Percentiles rank a stretch among this genome's conserved stretches.
These are phyloP conservation scores for Cnidoscolus chayamansa DNA, from an alignment of 441 rosid genomes.

Conservation along the genomic window DNA sequence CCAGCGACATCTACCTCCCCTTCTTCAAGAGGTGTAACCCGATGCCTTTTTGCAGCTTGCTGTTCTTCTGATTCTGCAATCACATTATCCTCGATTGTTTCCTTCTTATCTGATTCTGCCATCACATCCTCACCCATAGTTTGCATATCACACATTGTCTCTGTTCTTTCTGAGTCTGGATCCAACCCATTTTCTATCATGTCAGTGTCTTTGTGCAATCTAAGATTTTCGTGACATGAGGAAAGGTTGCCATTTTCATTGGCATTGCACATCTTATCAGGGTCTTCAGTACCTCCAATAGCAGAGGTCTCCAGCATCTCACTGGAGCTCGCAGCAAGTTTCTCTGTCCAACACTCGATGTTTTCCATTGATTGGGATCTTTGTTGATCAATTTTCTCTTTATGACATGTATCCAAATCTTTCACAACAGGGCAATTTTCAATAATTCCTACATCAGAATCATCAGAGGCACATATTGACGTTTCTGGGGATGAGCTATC, in stretches of 20 bases:
- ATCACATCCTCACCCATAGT: conserved; percentile 15
- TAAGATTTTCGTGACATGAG: conserved; percentile 26
- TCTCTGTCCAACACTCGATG: conserved; percentile 30
- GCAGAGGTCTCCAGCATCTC: conserved; percentile 27
- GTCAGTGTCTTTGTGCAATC: conserved; percentile 13
- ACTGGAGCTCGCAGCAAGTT: conserved; percentile 27
- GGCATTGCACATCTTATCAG: conserved; percentile 23
- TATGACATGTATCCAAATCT: conserved; percentile 20
- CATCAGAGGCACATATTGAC: conserved; percentile 42
- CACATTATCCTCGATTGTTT: conserved; percentile 16
- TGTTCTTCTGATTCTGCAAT: conserved; percentile 36
- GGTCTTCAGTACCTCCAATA: conserved; percentile 26
- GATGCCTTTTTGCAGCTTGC: conserved; percentile 57
- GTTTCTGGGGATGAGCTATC: conserved; percentile 41
- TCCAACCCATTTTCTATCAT: conserved; percentile 13
- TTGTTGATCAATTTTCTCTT: conserved; percentile 27
- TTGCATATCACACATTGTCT: conserved; percentile 17
- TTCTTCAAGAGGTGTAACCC: conserved; percentile 39
- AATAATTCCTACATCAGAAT: conserved; percentile 58
- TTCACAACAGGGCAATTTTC: conserved; percentile 36
- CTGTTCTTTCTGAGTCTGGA: conserved; percentile 24
- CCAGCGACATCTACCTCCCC: conserved; percentile 25
- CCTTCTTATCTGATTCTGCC: conserved; percentile 29
- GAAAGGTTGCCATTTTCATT: conserved; percentile 26
- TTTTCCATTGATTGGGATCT: conserved; percentile 30